These are phyloP conservation scores for Saussurea involucrata DNA, from an alignment of 129 eudicot species.

Conservation along the genomic window DNA sequence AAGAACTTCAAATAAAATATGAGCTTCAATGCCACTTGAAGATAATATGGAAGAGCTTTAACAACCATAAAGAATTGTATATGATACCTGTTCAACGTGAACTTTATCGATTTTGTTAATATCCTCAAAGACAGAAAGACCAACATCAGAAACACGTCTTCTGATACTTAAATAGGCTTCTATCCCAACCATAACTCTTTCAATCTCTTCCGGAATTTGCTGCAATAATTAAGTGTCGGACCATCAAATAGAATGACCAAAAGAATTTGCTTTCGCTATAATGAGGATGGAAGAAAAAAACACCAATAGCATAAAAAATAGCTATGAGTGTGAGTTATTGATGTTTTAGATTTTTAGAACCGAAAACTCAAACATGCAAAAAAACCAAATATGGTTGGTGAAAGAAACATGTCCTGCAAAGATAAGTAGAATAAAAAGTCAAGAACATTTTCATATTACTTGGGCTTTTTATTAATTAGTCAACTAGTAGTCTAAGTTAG, in stretches of 20 bases:
- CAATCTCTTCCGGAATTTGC: constrained; percentile 99
- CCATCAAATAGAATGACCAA: constrained; percentile 14
- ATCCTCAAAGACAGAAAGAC: constrained; percentile 67
- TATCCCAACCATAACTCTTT: constrained; percentile 87
- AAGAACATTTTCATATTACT: neutral
- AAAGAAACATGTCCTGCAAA: neutral
- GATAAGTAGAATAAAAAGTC: neutral
- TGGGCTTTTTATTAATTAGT: too few species aligned
- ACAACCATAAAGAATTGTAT: neutral
- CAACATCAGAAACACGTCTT: constrained; percentile 64
- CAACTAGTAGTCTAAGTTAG: too few species aligned
- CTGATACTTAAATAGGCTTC: constrained; percentile 93
- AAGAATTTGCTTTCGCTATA: neutral
- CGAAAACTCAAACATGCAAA: neutral
- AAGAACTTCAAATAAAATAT: neutral
- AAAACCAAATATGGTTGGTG: neutral
- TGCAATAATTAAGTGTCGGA: constrained; percentile 30
- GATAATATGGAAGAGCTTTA: neutral
- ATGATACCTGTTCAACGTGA: constrained; percentile 61
- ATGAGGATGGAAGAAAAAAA: neutral
- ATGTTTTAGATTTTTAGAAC: too few species aligned
- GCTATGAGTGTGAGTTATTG: neutral
- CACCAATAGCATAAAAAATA: neutral
- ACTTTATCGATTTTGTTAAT: constrained; percentile 40
- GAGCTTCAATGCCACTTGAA: neutral